Base-by-base conservation (phyloP, 139 green algal genomes). In the Edaphochlamys debaryana region DNA sequence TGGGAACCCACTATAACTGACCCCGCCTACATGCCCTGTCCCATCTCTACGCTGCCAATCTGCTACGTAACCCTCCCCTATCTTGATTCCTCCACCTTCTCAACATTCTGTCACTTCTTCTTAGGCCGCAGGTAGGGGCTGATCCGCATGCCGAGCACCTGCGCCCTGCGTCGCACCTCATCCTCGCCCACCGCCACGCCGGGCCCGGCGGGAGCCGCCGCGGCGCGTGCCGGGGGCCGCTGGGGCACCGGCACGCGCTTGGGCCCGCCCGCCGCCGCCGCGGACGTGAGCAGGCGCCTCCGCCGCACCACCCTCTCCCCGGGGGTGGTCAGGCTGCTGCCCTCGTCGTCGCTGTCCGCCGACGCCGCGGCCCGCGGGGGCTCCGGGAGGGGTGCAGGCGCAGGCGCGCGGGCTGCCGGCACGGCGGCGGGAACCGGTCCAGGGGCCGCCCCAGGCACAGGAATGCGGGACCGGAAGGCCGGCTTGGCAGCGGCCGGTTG, bases 141-240 rank as follows among this genome's bases (percentile, higher is more conserved):
- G n/a, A 82, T 82, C 23, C 76, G 76, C 76, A 82, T 82, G 42
- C 76, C 76, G 62, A 82, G n/a, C n/a, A 82, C 62, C 4, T 63
- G 22, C n/a, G 76, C 76, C 32, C 76, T 62, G 3, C 76, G 63
- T 11, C 76, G 76, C 42, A 73, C 32, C 63, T 82, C 76, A 0
- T 73, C 76, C 20, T 82, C 76, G 4, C 63, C 76, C 8, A 82
- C 1, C 13, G 27, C 60, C 4, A 13, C 60, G 30, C 30, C 30
- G n/a, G n/a, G 9, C 6, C 22, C 54, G 54, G 54, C 54, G 5
- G 22, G 19, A 30, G 45, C 45, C 11, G 45, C 13, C 45, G 45
- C 60, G n/a, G 30, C 60, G 25, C 56, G 56, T 23, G 1, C 56
- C 56, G n/a, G 11, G 4, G 60, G 60, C 60, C 30, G 30, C 60